Base-by-base conservation (phyloP, 2,329 filamentous ascomycete genomes). In the Cladosporium sp. region DNA sequence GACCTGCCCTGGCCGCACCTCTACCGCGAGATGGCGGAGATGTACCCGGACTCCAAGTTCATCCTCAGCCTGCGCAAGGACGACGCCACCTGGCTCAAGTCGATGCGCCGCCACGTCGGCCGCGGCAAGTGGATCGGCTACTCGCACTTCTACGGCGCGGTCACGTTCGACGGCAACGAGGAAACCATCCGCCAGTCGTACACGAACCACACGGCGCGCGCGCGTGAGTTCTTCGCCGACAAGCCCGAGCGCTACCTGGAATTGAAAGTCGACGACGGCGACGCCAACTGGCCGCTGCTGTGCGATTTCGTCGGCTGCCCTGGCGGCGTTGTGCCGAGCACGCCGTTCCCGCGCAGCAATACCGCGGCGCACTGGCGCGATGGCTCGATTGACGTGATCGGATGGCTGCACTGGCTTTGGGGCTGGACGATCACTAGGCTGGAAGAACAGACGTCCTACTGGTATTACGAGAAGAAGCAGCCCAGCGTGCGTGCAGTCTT, bases 1-100 rank as follows among this genome's bases (percentile, higher is more conserved):
- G 61, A 65, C 50, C 47, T 65, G 24, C 62, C 61, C 0, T 65
- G 62, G 62, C 57, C 62, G 8, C 55, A 58, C 22, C 49, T 63
- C 51, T 64, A 63, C 53, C 54, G 51, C 7, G 56, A 64, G 41
- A 60, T 65, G 59, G 60, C 57, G 13, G 56, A 58, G 19, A 27
- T 57, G 40, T 62, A 62, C 34, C 61, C 62, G 4, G 56, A 60
- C 38, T 54, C 61, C 17, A 64, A 61, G 19, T 65, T 65, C 41
- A 40, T 65, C 7, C 54, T 65, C 7, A 63, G 61, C 47, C 47
- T 64, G 22, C 51, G 62, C 12, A 60, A 58, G 49, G 59, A 65
- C 43, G 61, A 64, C 38, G 55, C 60, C 32, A 60, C 57, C 2
- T 65, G 62, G 62, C 47, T 65, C 42, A 51, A 53, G 13, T 62